phyloP scores from a whole-genome alignment of 345 rosid genomes.

The Brassica cretica region DNA sequence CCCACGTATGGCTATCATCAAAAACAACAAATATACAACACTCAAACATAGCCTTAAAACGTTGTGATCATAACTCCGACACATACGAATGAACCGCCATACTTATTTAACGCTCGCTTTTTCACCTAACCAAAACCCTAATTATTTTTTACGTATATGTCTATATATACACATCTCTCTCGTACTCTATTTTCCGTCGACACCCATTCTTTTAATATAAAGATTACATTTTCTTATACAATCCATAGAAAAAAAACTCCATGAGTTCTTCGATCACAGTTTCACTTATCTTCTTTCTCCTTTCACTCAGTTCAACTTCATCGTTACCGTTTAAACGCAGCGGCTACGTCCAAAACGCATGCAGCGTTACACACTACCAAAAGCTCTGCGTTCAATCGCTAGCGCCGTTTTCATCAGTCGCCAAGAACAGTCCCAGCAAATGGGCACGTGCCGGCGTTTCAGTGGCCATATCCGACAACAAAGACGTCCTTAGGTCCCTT shows the following conservation, averaged over 20 bases:
- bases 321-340: slow-evolving; percentile 17
- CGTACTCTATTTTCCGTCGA: slow-evolving; percentile 2
- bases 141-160: slow-evolving; percentile 1
- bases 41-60: not conserved
- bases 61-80: slow-evolving; percentile 30
- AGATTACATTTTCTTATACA: not conserved
- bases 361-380: slow-evolving; percentile 69
- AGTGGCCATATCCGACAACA: slow-evolving; percentile 61
- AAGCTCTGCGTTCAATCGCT: slow-evolving; percentile 62
- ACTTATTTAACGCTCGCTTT: not conserved
- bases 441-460: slow-evolving; percentile 93
- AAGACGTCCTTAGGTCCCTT: slow-evolving; percentile 47
- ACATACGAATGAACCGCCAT: slow-evolving; percentile 32
- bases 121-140: slow-evolving; percentile 7
- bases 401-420: slow-evolving; percentile 56
- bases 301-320: slow-evolving; percentile 22
- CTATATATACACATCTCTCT: slow-evolving; percentile 26
- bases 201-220: not conserved
- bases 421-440: slow-evolving; percentile 61
- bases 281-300: slow-evolving; percentile 36
- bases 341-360: slow-evolving; percentile 62
- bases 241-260: not conserved
- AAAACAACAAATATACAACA: slow-evolving; percentile 6
- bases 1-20: not conserved
- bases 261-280: slow-evolving; percentile 27